Base-by-base conservation (phyloP, 805 yeast genomes). In the Yamadazyma tumulicola region DNA sequence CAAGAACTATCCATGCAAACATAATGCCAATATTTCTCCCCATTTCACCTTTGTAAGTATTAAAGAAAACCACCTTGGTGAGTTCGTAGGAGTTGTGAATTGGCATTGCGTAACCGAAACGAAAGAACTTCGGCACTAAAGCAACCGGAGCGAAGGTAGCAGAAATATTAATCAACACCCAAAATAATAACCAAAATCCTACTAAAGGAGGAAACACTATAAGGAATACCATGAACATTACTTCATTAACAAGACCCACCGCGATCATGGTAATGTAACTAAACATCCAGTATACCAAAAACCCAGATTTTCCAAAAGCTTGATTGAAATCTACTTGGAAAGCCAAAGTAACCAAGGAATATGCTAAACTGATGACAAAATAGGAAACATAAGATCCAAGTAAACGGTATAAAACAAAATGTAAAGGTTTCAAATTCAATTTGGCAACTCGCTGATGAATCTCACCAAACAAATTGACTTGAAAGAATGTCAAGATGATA, bases 231-330 rank as follows among this genome's bases (percentile, higher is more conserved):
- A 77, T 51, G 0, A 79, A 77, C 46, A 73, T 59, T 42, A 80
- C 75, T 56, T 85, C 93, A 50, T 79, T 81, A 19, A 81, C 79
- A 28, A 82, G 75, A 39, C 94, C 94, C 22, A 83, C 81, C 1
- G 89, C 85, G 42, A 77, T 61, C 85, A 85, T 79, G 5, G 85
- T 73, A 32, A 85, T 46, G 53, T 64, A 85, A 5, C 79, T 69
- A 21, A 77, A 46, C 75, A 81, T 70, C 94, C 94, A 85, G 42
- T 73, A 74, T 1, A 84, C 79, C 25, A 85, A 69, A 55, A 84
- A 84, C 0, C 94, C 94, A 6, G 78, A 75, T 19, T 57, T 65
- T 1, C 86, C 88, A 61, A 76, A 83, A 0, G 85, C 59, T 2
- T 35, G 48, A 10, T 74, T 68, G 52, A 80, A 73, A 46, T 76